phyloP scores from a whole-genome alignment of 2,329 filamentous ascomycete genomes.

The Sclerotinia nivalis region DNA sequence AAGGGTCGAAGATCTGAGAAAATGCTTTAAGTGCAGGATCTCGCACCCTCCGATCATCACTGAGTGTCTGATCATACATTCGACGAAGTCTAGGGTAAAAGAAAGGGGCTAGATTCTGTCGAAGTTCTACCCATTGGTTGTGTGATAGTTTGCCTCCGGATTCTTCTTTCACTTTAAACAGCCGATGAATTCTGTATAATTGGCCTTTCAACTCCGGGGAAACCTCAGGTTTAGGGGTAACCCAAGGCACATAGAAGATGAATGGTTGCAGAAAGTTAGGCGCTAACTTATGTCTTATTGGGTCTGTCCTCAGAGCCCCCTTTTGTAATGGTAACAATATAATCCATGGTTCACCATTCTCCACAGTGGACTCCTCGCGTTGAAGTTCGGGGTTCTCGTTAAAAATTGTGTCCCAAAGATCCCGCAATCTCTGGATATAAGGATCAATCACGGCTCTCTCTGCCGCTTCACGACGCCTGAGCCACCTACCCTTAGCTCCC shows the following conservation, averaged over 20 bases:
- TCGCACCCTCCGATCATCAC: neutral
- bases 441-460: neutral
- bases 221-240: slow-evolving; percentile 9
- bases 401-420: neutral
- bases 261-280: slow-evolving; percentile 1
- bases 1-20: slow-evolving; percentile 6
- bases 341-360: slow-evolving; percentile 2
- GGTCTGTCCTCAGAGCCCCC: slow-evolving; percentile 12
- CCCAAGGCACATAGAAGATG: slow-evolving; percentile 14
- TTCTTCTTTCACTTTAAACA: neutral
- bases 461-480: neutral
- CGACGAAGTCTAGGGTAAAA: slow-evolving; percentile 16
- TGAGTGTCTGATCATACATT: slow-evolving; percentile 17
- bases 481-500: neutral
- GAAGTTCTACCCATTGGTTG: neutral
- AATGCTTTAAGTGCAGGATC: neutral
- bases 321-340: slow-evolving; percentile 8
- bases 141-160: neutral
- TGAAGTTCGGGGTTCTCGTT: neutral
- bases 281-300: slow-evolving; percentile 9
- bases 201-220: neutral
- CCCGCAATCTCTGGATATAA: slow-evolving; percentile 1
- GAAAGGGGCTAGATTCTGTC: slow-evolving; percentile 8
- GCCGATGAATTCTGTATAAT: slow-evolving; percentile 7
- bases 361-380: neutral